A percentile compares a stretch with the other conserved stretches of the same genome.
These are phyloP conservation scores for Solanum chacoense DNA, from an alignment of 305 asterid genomes.

Conservation along the genomic window DNA sequence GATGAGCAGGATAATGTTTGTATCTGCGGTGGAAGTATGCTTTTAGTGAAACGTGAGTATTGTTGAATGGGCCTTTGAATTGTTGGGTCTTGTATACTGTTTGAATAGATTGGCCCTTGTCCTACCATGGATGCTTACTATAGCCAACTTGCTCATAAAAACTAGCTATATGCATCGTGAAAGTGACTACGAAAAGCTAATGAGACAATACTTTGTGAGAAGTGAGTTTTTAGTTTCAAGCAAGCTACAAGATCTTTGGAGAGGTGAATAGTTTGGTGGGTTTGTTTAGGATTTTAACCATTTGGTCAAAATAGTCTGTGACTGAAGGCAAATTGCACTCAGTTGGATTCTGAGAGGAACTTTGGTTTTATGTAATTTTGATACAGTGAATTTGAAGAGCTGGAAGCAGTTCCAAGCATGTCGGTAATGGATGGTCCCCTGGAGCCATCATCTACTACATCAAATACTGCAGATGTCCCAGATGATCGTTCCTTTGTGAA, in stretches of 20 bases:
- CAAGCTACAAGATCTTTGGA: background rate
- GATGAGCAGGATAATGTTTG: background rate
- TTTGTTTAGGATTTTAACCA: background rate
- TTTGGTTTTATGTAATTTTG: background rate
- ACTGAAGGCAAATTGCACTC: background rate
- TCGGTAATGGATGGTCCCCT: constrained; percentile 58
- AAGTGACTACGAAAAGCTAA: background rate
- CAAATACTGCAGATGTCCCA: constrained; percentile 29
- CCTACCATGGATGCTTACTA: background rate
- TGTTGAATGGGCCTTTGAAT: background rate
- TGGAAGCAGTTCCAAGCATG: constrained; percentile 51
- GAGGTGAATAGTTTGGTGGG: background rate
- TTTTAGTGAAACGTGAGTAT: background rate
- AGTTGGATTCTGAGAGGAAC: background rate
- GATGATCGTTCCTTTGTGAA: constrained; percentile 50
- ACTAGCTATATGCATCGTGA: background rate
- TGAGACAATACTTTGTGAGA: background rate
- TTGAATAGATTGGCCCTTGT: background rate
- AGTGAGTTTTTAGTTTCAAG: background rate
- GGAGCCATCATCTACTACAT: constrained; percentile 39
- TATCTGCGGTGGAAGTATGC: background rate
- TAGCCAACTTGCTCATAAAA: background rate
- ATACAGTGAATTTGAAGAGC: constrained; percentile 56
- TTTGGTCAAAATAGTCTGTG: background rate
- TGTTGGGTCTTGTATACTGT: background rate